phyloP scores from a whole-genome alignment of 164 flowering plant genomes.

The Aristolochia fimbriata region DNA sequence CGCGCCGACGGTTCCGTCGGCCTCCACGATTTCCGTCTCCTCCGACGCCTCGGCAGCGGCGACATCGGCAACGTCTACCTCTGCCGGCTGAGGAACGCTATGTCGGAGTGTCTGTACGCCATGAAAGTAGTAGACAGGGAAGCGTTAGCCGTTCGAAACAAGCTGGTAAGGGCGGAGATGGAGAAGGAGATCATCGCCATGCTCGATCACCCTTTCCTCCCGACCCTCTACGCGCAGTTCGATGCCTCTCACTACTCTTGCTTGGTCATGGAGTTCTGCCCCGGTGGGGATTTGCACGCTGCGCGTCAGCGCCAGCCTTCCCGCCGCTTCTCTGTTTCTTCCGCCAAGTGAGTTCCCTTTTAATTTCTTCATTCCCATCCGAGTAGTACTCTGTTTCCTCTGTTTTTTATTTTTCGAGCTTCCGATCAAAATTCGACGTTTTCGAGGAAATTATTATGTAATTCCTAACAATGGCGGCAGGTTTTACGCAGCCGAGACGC shows the following conservation, averaged over 20 bases:
- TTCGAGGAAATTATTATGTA: no score
- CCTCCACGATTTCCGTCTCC: conserved; percentile 57
- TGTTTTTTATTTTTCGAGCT: no score
- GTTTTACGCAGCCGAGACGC: conserved; percentile 74
- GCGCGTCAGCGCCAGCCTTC: conserved; percentile 50
- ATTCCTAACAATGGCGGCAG: conserved; percentile 32
- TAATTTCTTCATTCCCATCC: neutral
- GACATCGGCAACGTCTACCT: conserved; percentile 77
- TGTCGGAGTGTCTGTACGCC: conserved; percentile 47
- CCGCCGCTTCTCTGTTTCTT: conserved; percentile 46
- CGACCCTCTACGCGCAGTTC: conserved; percentile 70
- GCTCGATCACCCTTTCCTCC: conserved; percentile 86
- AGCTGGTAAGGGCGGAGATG: conserved; percentile 68
- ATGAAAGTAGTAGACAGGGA: conserved; percentile 90
- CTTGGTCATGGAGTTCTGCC: conserved; percentile 84
- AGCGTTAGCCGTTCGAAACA: conserved; percentile 59
- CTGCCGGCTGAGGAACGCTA: conserved; percentile 50
- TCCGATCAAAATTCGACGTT: no score
- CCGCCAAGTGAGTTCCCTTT: conserved; percentile 50
- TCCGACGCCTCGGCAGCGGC: conserved; percentile 65
- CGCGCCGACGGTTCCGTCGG: conserved; percentile 33
- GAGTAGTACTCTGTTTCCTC: no score
- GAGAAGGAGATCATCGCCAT: conserved; percentile 69
- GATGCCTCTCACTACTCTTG: conserved; percentile 81
- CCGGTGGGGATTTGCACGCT: conserved; percentile 76